A percentile compares a stretch with the other conserved stretches of the same genome.
Conservation (phyloP, 371 early-diverging fungal species). For the Apophysomyces sp. region DNA sequence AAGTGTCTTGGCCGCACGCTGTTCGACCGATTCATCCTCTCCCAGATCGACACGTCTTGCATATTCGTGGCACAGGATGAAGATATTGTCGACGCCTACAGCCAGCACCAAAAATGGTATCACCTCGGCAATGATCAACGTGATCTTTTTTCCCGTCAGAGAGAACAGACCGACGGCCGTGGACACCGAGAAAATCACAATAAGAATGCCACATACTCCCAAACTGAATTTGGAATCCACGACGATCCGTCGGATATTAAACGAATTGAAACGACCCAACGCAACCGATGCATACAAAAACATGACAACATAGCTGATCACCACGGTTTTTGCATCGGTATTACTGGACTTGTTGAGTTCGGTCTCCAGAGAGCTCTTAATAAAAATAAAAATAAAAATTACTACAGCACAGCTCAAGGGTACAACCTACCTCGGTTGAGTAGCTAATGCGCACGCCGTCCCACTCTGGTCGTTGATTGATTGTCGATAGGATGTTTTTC, state of each 20-base stretch:
- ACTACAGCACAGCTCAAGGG: background rate
- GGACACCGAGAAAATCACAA: constrained; percentile 71
- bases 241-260: constrained; percentile 50
- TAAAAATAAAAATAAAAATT: background rate
- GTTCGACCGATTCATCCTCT: constrained; percentile 39
- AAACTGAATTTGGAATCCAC: constrained; percentile 73
- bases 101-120: constrained; percentile 82
- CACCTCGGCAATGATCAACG: constrained; percentile 79
- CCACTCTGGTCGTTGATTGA: constrained; percentile 48
- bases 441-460: constrained; percentile 57
- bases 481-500: constrained; percentile 33
- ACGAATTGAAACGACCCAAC: constrained; percentile 50
- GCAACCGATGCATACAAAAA: constrained; percentile 74
- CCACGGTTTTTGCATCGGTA: constrained; percentile 63
- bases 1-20: constrained; percentile 60
- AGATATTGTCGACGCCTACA: constrained; percentile 81
- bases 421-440: constrained; percentile 68
- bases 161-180: constrained; percentile 72
- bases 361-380: constrained; percentile 59
- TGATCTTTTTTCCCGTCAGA: constrained; percentile 63
- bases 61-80: constrained; percentile 72
- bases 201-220: constrained; percentile 68
- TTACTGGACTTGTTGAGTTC: constrained; percentile 71
- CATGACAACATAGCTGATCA: constrained; percentile 71
- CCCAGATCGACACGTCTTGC: constrained; percentile 43